phyloP scores from a whole-genome alignment of 2,329 filamentous ascomycete species.

The Raffaelea deltoideospora region DNA sequence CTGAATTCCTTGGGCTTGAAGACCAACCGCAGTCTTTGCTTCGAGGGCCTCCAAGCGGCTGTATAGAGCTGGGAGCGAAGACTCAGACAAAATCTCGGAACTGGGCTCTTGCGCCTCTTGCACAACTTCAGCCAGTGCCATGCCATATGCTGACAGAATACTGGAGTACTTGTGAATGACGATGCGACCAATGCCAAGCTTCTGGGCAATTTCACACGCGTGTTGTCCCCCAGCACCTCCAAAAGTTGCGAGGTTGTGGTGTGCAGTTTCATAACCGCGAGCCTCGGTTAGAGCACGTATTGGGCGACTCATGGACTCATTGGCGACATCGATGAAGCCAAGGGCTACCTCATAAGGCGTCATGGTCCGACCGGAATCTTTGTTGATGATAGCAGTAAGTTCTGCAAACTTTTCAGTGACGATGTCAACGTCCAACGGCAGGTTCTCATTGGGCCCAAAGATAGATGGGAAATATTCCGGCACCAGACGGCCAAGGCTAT shows the following conservation, averaged over 20 bases:
- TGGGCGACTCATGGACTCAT: conserved; percentile 79
- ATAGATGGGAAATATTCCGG: conserved; percentile 91
- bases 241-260: conserved; percentile 80
- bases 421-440: conserved; percentile 59
- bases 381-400: conserved; percentile 62
- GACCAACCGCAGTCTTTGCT: conserved; percentile 43
- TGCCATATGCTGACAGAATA: conserved; percentile 77
- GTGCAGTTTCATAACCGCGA: conserved; percentile 81
- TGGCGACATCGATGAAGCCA: conserved; percentile 77
- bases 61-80: conserved; percentile 33
- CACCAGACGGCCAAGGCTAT: conserved; percentile 67
- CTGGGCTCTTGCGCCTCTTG: conserved; percentile 75
- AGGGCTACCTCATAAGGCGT: conserved; percentile 71
- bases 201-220: conserved; percentile 73
- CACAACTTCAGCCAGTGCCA: conserved; percentile 84
- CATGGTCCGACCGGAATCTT: conserved; percentile 56
- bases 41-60: conserved; percentile 26
- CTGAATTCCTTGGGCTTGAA: conserved; percentile 65
- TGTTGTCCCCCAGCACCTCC: conserved; percentile 86
- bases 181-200: conserved; percentile 70
- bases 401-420: conserved; percentile 63
- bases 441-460: conserved; percentile 75
- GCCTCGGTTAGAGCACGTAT: conserved; percentile 84
- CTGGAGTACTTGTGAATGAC: conserved; percentile 77
- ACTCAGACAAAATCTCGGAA: conserved; percentile 38